Evolutionary conservation across 1,139 yeast genomes (phyloP).

Genomic region (Debaryomyces psychrophilus): DNA sequence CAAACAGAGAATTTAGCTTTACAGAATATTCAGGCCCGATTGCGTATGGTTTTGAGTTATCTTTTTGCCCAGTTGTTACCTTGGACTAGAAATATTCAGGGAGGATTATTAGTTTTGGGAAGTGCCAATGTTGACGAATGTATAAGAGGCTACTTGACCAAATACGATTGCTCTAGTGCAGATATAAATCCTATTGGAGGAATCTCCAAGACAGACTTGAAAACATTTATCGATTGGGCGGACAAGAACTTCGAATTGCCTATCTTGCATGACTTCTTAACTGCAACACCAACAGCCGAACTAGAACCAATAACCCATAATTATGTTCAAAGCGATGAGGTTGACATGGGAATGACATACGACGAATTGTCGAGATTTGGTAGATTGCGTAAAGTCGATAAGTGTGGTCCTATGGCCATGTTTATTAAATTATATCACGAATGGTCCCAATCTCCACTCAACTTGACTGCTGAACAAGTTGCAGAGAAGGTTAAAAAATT

Average conservation of each 20-base stretch:
- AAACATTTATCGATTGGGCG: conserved; percentile 83
- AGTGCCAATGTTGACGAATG: conserved; percentile 99
- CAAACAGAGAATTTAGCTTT: conserved; percentile 88
- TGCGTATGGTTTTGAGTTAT: conserved; percentile 92
- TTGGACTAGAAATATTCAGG: conserved; percentile 79
- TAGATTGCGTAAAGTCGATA: conserved; percentile 84
- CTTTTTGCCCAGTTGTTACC: conserved; percentile 93
- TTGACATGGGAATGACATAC: conserved; percentile 97
- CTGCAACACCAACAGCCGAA: conserved; percentile 97
- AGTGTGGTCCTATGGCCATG: conserved; percentile 96
- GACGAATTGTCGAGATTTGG: conserved; percentile 93
- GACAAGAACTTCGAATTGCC: conserved; percentile 70
- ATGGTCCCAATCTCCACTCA: conserved; percentile 76
- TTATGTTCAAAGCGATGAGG: conserved; percentile 94
- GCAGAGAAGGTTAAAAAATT: conserved; percentile 92
- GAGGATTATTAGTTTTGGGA: conserved; percentile 87
- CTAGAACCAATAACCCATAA: conserved; percentile 91
- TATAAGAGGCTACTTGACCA: conserved; percentile 90
- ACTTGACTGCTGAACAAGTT: conserved; percentile 76
- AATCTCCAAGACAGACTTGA: conserved; percentile 89
- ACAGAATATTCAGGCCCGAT: conserved; percentile 94
- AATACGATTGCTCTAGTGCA: conserved; percentile 95
- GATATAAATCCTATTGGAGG: conserved; percentile 98
- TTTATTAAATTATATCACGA: conserved; percentile 85
- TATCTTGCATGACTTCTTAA: conserved; percentile 71